phyloP scores from a whole-genome alignment of 73 alveolate species.

The Uronychia setigera region DNA sequence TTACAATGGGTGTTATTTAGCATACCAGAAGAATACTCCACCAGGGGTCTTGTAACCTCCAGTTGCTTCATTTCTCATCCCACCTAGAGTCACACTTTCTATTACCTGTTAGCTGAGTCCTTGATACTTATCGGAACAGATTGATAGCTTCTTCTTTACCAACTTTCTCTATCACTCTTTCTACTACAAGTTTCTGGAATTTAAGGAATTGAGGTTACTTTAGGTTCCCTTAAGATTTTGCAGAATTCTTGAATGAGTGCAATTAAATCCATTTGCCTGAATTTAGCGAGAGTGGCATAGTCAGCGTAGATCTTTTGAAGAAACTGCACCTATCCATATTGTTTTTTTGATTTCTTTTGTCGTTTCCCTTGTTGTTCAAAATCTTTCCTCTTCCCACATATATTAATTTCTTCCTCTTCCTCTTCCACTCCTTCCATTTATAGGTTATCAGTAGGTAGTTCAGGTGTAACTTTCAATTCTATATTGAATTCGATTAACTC shows the following conservation, averaged over 20 bases:
- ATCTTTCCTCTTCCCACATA: neutral
- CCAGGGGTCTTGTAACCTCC: neutral
- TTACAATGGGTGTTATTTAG: neutral
- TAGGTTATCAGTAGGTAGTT: too few species aligned
- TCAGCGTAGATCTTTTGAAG: neutral
- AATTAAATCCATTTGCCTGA: neutral
- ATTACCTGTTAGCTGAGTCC: neutral
- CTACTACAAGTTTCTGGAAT: neutral
- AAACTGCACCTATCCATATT: neutral
- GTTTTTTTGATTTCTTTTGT: neutral
- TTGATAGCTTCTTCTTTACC: neutral
- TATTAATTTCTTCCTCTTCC: too few species aligned
- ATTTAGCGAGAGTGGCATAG: neutral
- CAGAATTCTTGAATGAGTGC: neutral
- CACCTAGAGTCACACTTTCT: too few species aligned
- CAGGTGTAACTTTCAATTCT: neutral
- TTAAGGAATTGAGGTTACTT: neutral
- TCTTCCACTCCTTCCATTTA: too few species aligned
- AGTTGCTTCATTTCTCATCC: neutral
- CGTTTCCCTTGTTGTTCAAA: neutral
- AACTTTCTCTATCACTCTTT: neutral
- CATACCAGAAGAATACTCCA: neutral
- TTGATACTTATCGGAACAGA: neutral
- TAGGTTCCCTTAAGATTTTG: neutral
- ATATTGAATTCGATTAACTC: too few species aligned